Evolutionary conservation across 1,284 basidiomycete genomes (phyloP).

Genomic region (Leccinum fuscescens): DNA sequence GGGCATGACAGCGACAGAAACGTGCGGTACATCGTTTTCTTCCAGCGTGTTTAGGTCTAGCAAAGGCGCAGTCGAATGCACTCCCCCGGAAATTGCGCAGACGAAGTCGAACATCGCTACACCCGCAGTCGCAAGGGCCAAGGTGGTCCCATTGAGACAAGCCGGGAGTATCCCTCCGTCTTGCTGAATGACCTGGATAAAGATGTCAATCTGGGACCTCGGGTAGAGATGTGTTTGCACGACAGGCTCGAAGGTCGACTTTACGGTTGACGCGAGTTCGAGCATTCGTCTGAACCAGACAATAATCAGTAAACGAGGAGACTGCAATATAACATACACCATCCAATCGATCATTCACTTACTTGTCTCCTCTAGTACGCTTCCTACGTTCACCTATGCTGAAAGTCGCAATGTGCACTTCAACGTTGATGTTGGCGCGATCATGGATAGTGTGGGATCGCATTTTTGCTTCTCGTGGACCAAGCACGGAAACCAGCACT

Average conservation of each 20-base stretch:
- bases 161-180: slow-evolving; percentile 93
- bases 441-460: slow-evolving; percentile 77
- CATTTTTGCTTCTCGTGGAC: slow-evolving; percentile 85
- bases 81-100: slow-evolving; percentile 61
- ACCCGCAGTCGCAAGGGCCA: slow-evolving; percentile 89
- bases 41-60: slow-evolving; percentile 48
- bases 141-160: slow-evolving; percentile 91
- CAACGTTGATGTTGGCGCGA: slow-evolving; percentile 82
- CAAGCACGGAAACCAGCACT: slow-evolving; percentile 85
- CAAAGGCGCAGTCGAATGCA: no score
- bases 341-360: slow-evolving; percentile 48
- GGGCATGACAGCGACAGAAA: slow-evolving; percentile 89
- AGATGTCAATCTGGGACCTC: slow-evolving; percentile 91
- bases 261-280: slow-evolving; percentile 85
- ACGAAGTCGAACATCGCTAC: slow-evolving; percentile 91
- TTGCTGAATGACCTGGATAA: slow-evolving; percentile 88
- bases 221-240: slow-evolving; percentile 91
- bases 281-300: slow-evolving; percentile 67
- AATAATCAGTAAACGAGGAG: not conserved
- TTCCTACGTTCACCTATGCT: slow-evolving; percentile 79
- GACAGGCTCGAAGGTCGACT: slow-evolving; percentile 94
- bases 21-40: slow-evolving; percentile 85
- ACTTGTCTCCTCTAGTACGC: slow-evolving; percentile 82
- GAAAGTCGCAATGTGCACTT: slow-evolving; percentile 83
- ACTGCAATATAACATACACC: not conserved